Conservation (phyloP, 352 stramenopile species). For the Globisporangium polare region DNA sequence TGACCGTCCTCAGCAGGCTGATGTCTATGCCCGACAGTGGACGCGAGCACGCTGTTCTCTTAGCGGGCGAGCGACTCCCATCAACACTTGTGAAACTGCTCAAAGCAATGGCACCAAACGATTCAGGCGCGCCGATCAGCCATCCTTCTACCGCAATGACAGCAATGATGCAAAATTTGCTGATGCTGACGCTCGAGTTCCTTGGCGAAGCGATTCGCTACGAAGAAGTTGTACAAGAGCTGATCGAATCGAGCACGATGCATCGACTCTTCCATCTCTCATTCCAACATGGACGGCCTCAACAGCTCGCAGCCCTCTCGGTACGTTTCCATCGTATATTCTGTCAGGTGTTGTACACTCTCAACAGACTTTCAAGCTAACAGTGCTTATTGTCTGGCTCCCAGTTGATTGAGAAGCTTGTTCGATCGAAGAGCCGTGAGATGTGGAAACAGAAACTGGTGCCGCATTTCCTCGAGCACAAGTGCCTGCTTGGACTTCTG, state of each 20-base stretch:
- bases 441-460: constrained; percentile 18
- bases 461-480: constrained; percentile 25
- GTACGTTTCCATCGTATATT: constrained; percentile 11
- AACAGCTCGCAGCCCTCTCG: constrained; percentile 17
- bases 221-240: constrained; percentile 40
- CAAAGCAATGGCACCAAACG: constrained; percentile 25
- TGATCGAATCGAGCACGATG: constrained; percentile 40
- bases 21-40: constrained; percentile 14
- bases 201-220: constrained; percentile 28
- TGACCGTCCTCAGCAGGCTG: constrained; percentile 27
- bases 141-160: not conserved
- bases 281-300: constrained; percentile 17
- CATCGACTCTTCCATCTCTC: constrained; percentile 48
- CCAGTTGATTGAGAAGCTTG: constrained; percentile 27
- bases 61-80: constrained; percentile 47
- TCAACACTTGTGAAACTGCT: constrained; percentile 52
- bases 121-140: not conserved
- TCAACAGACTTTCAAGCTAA: not conserved
- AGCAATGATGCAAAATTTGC: constrained; percentile 11
- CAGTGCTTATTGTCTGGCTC: not conserved
- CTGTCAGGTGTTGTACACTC: too few relatives aligned
- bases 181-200: constrained; percentile 23
- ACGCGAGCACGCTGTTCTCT: constrained; percentile 23
- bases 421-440: constrained; percentile 15
- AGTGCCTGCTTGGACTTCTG: constrained; percentile 21